phyloP scores from a whole-genome alignment of 495 filamentous ascomycete species.

The Astrocystis sublimbata region DNA sequence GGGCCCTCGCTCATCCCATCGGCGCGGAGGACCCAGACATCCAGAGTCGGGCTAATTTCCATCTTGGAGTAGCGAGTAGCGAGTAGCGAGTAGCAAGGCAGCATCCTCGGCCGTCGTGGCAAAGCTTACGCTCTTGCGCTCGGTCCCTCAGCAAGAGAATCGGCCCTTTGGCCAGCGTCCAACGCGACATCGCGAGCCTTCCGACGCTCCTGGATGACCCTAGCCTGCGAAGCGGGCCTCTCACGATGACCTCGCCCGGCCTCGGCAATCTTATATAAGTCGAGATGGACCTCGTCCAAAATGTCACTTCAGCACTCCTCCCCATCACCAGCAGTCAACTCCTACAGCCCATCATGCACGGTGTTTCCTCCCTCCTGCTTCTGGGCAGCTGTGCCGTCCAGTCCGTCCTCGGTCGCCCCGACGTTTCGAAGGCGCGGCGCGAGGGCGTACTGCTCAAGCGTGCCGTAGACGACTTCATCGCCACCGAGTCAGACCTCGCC shows the following conservation, averaged over 20 bases:
- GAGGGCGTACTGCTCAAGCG: conserved; percentile 46
- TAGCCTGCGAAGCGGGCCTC: conserved; percentile 11
- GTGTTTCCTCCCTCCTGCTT: conserved; percentile 47
- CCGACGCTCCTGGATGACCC: not conserved
- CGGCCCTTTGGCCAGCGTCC: conserved; percentile 4
- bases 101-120: not conserved
- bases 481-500: conserved; percentile 54
- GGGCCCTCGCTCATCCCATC: not conserved
- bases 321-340: conserved; percentile 31
- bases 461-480: conserved; percentile 56
- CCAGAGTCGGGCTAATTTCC: not conserved
- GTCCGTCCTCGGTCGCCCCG: conserved; percentile 44
- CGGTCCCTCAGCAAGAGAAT: not conserved
- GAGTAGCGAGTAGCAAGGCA: too few relatives aligned
- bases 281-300: conserved; percentile 29
- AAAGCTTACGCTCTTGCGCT: not conserved
- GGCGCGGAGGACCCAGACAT: not conserved
- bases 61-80: too few relatives aligned
- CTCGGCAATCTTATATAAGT: conserved; percentile 2
- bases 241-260: conserved; percentile 7
- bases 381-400: conserved; percentile 50
- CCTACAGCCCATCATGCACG: conserved; percentile 45
- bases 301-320: conserved; percentile 21
- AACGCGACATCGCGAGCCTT: not conserved
- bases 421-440: conserved; percentile 32